Conservation (phyloP, 306 rosid species). For the apple (Malus domestica) region DNA sequence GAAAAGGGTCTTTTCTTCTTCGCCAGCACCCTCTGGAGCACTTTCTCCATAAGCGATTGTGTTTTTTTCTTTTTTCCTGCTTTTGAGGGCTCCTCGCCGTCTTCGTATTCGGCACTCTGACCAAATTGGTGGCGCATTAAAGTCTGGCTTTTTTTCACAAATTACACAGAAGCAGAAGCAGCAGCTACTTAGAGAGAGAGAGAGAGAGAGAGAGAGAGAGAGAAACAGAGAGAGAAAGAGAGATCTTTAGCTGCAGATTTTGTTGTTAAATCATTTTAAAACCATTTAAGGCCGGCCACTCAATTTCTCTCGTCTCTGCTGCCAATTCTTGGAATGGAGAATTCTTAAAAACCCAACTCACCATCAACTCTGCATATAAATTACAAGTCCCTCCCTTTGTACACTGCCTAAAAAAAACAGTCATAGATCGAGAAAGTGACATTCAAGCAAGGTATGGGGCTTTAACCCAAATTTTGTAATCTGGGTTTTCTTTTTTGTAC, state of each 20-base stretch:
- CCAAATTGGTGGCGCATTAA: constrained; percentile 59
- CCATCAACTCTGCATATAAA: background rate
- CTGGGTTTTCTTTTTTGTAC: background rate
- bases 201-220: background rate
- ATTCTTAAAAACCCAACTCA: constrained; percentile 2
- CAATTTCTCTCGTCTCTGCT: background rate
- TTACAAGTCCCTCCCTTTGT: background rate
- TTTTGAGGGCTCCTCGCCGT: constrained; percentile 70
- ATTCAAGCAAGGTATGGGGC: constrained; percentile 33
- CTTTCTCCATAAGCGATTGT: background rate
- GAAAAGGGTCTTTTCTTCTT: constrained; percentile 43
- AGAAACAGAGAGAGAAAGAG: background rate
- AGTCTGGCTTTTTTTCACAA: constrained; percentile 18
- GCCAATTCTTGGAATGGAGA: constrained; percentile 10
- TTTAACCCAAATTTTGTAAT: background rate
- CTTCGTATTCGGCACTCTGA: constrained; percentile 45
- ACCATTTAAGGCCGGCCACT: constrained; percentile 42
- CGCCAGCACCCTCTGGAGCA: constrained; percentile 11
- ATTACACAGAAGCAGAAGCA: constrained; percentile 1
- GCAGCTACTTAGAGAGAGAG: background rate
- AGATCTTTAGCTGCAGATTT: constrained; percentile 16
- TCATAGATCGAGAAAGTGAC: constrained; percentile 38
- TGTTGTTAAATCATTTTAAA: constrained; percentile 10
- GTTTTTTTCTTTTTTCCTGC: constrained; percentile 24
- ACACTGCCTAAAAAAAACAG: background rate